Percentiles rank a stretch among this genome's conserved stretches.
These are phyloP conservation scores for Selaginella moellendorffii DNA, from an alignment of 75 land plant genomes.

Conservation along the genomic window DNA sequence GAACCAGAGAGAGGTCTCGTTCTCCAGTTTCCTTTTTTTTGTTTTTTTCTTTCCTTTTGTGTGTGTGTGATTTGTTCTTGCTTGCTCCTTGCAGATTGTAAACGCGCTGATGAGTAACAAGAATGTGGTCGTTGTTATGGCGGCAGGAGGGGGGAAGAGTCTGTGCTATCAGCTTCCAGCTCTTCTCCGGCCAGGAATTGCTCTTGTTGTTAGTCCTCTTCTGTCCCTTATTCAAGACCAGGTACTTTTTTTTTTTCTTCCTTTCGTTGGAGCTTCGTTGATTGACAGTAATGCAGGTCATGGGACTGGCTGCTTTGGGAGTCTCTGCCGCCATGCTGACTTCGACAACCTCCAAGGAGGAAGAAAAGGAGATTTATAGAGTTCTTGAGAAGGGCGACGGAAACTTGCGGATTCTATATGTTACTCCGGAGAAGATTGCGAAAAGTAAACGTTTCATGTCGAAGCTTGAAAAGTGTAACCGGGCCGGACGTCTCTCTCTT, in stretches of 20 bases:
- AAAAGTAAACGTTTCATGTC: constrained; percentile 99
- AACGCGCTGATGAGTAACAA: constrained; percentile 92
- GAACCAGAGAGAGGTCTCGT: neutral
- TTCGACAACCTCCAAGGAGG: constrained; percentile 84
- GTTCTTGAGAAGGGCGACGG: constrained; percentile 88
- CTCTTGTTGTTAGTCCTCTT: constrained; percentile 88
- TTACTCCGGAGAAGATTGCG: constrained; percentile 95
- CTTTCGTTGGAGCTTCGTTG: neutral
- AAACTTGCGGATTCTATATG: constrained; percentile 71
- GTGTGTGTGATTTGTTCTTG: too few species aligned
- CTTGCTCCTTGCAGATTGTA: constrained; percentile 75
- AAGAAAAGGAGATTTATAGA: constrained; percentile 71
- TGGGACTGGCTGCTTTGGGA: constrained; percentile 84
- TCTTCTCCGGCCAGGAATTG: constrained; percentile 55
- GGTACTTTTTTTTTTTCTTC: constrained; percentile 25
- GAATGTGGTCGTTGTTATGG: constrained; percentile 97
- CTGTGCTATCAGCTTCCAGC: constrained; percentile 98
- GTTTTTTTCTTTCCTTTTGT: too few species aligned
- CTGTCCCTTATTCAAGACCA: constrained; percentile 96
- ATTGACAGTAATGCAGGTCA: constrained; percentile 58
- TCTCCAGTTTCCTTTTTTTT: neutral
- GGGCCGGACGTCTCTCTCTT: constrained; percentile 80
- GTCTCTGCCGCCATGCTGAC: constrained; percentile 81
- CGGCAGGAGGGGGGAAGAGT: constrained; percentile 99
- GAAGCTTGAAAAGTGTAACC: constrained; percentile 91